Percentiles rank a stretch among this genome's conserved stretches.
These are phyloP conservation scores for Neopestalotiopsis clavispora DNA, from an alignment of 2,329 filamentous ascomycete species.

Conservation along the genomic window DNA sequence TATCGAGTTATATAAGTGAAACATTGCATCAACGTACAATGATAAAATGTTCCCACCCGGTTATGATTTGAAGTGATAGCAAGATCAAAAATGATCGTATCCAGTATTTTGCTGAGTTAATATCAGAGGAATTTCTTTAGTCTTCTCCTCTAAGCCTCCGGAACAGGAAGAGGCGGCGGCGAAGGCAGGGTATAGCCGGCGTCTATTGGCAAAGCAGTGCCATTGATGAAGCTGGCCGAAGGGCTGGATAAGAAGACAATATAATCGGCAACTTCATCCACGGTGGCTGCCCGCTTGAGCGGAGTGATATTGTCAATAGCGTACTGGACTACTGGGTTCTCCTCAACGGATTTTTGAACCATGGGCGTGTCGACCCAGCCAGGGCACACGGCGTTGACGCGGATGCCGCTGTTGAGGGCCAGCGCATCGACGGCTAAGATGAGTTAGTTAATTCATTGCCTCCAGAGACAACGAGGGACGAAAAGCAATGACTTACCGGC, in stretches of 20 bases:
- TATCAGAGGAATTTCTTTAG: no score
- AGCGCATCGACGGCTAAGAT: neutral
- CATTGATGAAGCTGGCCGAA: neutral
- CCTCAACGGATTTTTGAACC: neutral
- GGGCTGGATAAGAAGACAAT: slow-evolving; percentile 10
- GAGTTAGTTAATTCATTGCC: neutral
- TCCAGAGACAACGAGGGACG: neutral
- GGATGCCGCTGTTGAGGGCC: neutral
- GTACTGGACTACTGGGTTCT: neutral
- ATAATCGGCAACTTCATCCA: slow-evolving; percentile 5
- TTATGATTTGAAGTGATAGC: no score
- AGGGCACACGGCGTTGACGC: slow-evolving; percentile 11
- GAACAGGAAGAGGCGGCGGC: neutral
- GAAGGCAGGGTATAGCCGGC: neutral
- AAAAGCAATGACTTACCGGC: neutral
- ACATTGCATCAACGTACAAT: no score
- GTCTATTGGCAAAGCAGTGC: neutral
- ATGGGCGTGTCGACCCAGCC: slow-evolving; percentile 4
- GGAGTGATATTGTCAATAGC: neutral
- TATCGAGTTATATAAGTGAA: no score
- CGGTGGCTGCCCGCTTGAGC: neutral
- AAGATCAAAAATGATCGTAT: no score
- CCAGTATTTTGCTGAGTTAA: no score
- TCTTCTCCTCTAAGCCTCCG: neutral
- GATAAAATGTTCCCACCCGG: no score